Evolutionary conservation across 1,284 basidiomycete species (phyloP), one percentile per base, ranked within the genome.

Genomic region (Inonotus obliquus): DNA sequence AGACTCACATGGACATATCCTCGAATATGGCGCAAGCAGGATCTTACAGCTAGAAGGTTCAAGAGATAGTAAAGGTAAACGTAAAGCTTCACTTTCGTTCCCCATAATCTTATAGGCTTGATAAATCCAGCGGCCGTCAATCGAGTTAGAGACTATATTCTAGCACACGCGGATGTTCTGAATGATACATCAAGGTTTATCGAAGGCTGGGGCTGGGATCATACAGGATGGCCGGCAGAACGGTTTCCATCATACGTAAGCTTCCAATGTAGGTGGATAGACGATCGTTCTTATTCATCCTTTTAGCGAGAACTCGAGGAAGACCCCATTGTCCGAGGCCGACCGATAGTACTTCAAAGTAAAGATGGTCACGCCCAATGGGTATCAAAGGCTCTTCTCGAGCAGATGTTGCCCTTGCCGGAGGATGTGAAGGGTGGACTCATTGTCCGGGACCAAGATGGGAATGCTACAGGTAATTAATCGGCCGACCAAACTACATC

Each of bases 361-460:
- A 92, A 96, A 65, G 94, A 97, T 71, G 88, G 89, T 6, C 94
- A 96, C 73, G 93, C 92, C 0, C 76, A 92, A 3, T 97, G 94
- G 94, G 85, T 94, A 4, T 93, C 91, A 17, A 73, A 76, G 17
- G 77, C 72, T 51, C 80, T 88, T 1, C 74, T 96, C 4, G 74
- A 81, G 54, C 68, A 73, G 3, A 84, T 90, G 66, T 74, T 78
- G n/a, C 79, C 83, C 14, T 80, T 91, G 5, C 87, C 87, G 0
- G 76, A 81, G 17, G 72, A 78, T 48, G 80, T 94, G 1, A 86
- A 91, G 54, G 94, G 94, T 11, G 95, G 94, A 3, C 72, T 91
- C 38, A 89, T 96, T 53, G 73, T 94, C 6, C 84, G 91, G 3
- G 86, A 93, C 71, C 72, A 71, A 0, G 60, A 71, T 21, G 92